Conservation (phyloP, 2,329 filamentous ascomycete genomes). For the Diaporthe velutina region DNA sequence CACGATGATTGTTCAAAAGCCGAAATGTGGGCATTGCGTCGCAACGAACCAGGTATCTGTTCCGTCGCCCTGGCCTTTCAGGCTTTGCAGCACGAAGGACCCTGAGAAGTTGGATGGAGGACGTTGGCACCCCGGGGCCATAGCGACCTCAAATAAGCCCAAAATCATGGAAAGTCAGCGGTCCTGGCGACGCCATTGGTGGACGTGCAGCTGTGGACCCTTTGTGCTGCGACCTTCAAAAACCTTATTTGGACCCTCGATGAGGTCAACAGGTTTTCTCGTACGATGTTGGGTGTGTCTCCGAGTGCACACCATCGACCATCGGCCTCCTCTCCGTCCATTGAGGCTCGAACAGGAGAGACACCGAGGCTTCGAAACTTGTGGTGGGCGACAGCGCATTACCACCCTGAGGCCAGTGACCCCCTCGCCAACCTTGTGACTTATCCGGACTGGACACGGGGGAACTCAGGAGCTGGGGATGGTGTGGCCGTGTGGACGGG, state of each 20-base stretch:
- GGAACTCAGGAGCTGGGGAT: background rate
- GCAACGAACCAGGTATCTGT: constrained; percentile 22
- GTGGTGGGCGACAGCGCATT: background rate
- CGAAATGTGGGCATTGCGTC: constrained; percentile 16
- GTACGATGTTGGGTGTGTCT: constrained; percentile 18
- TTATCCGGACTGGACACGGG: background rate
- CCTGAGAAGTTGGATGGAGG: constrained; percentile 35
- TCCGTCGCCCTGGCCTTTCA: constrained; percentile 12
- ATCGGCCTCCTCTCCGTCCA: constrained; percentile 13
- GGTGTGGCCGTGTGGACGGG: background rate
- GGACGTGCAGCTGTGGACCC: constrained; percentile 17
- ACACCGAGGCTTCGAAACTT: background rate
- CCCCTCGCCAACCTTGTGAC: background rate
- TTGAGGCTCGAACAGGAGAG: background rate
- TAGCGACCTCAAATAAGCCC: constrained; percentile 30
- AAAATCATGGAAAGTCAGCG: constrained; percentile 24
- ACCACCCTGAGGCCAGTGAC: constrained; percentile 1
- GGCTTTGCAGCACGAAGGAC: constrained; percentile 10
- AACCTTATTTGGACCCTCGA: constrained; percentile 23
- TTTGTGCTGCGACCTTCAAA: constrained; percentile 19
- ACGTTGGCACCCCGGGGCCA: constrained; percentile 24
- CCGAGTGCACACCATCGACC: constrained; percentile 11
- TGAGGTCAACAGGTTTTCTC: constrained; percentile 25
- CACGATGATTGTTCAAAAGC: constrained; percentile 14
- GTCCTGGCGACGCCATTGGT: constrained; percentile 17